Conservation (phyloP, 2,329 filamentous ascomycete species). For the Fusarium acutatum region DNA sequence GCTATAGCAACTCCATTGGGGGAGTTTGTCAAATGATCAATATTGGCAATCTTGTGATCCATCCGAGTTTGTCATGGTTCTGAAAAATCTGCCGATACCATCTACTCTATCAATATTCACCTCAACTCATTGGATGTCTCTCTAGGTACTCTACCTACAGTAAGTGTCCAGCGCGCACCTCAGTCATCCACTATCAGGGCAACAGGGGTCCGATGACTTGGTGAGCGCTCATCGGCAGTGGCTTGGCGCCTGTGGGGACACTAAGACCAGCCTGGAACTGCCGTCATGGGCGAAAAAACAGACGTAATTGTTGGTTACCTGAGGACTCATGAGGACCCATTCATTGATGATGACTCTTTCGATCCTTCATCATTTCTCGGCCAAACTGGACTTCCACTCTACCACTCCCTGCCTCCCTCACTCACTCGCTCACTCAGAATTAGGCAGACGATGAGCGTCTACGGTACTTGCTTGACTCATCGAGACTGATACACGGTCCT, state of each 20-base stretch:
- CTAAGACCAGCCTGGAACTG: slow-evolving; percentile 14
- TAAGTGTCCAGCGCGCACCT: not conserved
- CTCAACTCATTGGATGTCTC: not conserved
- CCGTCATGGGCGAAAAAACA: slow-evolving; percentile 17
- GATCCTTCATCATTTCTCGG: slow-evolving; percentile 12
- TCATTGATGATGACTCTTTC: slow-evolving; percentile 31
- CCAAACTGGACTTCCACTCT: not conserved
- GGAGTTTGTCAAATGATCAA: not conserved
- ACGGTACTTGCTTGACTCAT: slow-evolving; percentile 27
- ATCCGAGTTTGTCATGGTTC: not conserved
- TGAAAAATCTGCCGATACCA: not conserved
- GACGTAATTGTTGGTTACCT: slow-evolving; percentile 19
- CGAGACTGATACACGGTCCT: slow-evolving; percentile 24
- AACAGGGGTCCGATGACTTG: slow-evolving; percentile 18
- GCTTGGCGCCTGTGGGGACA: slow-evolving; percentile 17
- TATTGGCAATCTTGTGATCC: not conserved
- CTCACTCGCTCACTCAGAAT: not conserved
- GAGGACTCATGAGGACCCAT: slow-evolving; percentile 17
- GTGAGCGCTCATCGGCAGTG: slow-evolving; percentile 18
- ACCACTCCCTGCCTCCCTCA: not conserved
- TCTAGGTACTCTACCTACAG: not conserved
- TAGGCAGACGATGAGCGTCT: not conserved
- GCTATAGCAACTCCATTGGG: not conserved
- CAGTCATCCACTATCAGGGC: not conserved
- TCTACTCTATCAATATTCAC: not conserved